These are phyloP conservation scores for Elaeis guineensis DNA, from an alignment of 176 grass and related monocot species.

Conservation along the genomic window DNA sequence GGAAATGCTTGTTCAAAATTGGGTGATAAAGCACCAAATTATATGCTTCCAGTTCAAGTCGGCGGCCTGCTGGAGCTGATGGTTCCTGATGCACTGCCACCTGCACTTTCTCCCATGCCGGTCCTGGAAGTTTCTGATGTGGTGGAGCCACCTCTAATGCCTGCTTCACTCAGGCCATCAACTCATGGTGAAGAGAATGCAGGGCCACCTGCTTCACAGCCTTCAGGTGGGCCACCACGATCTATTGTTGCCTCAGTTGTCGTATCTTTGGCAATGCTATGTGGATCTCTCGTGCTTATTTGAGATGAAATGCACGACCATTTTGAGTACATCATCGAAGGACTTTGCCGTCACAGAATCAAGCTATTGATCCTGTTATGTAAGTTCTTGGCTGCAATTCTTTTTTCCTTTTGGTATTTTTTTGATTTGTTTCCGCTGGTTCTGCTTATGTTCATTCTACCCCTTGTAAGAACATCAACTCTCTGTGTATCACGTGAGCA, in stretches of 20 bases:
- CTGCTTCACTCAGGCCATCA: conserved; percentile 6
- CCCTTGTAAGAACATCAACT: too few relatives aligned
- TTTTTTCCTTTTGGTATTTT: not conserved
- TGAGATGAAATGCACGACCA: not conserved
- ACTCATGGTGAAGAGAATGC: not conserved
- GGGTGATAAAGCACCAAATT: conserved; percentile 32
- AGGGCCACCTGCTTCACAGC: not conserved
- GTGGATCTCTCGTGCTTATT: conserved; percentile 16
- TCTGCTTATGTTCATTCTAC: conserved; percentile 10
- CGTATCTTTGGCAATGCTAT: conserved; percentile 20
- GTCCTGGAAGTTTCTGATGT: conserved; percentile 20
- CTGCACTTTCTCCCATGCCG: conserved; percentile 38
- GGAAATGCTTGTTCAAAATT: conserved; percentile 40
- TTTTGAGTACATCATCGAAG: not conserved
- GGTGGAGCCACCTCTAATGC: conserved; percentile 34
- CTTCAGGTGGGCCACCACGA: conserved; percentile 16
- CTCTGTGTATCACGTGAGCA: too few relatives aligned
- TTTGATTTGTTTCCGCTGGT: not conserved
- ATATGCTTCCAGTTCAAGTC: conserved; percentile 13
- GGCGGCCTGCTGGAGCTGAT: conserved; percentile 26
- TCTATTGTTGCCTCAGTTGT: not conserved
- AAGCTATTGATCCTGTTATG: not conserved
- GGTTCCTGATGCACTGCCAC: not conserved
- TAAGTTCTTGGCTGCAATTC: not conserved
- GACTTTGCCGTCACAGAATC: not conserved